These are phyloP conservation scores for Colletotrichum kahawae DNA, from an alignment of 2,329 filamentous ascomycete species.

Conservation along the genomic window DNA sequence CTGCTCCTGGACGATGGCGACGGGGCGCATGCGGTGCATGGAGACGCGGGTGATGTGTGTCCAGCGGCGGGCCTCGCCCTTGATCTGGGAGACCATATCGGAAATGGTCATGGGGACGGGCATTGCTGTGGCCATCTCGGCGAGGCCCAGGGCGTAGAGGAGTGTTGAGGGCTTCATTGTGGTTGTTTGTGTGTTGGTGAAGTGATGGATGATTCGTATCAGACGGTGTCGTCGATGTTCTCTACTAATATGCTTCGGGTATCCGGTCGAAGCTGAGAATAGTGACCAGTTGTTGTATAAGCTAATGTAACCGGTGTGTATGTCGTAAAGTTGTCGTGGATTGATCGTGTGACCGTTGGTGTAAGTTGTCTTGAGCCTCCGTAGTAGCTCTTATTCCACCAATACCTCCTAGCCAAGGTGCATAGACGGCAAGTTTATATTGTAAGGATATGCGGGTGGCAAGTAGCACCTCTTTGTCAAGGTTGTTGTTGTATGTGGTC, in stretches of 20 bases:
- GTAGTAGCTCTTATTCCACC: neutral
- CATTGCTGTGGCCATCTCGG: neutral
- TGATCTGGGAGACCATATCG: constrained; percentile 2
- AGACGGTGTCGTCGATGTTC: neutral
- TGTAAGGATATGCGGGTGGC: neutral
- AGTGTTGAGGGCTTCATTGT: constrained; percentile 17
- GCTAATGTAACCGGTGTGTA: neutral
- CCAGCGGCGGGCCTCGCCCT: neutral
- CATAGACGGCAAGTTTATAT: neutral
- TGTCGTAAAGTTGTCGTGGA: neutral
- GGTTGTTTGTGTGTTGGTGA: neutral
- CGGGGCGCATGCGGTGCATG: neutral
- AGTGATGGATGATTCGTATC: neutral
- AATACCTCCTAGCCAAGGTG: neutral
- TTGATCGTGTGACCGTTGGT: neutral
- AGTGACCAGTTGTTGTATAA: neutral
- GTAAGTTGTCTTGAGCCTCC: neutral
- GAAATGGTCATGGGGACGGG: constrained; percentile 16
- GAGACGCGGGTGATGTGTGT: neutral
- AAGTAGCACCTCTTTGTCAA: neutral
- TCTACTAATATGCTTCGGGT: neutral
- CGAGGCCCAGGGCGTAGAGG: neutral
- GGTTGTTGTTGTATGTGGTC: neutral
- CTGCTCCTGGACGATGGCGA: neutral
- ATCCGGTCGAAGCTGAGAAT: neutral